phyloP scores from a whole-genome alignment of 1,139 yeast species.

The Lodderomyces theae region DNA sequence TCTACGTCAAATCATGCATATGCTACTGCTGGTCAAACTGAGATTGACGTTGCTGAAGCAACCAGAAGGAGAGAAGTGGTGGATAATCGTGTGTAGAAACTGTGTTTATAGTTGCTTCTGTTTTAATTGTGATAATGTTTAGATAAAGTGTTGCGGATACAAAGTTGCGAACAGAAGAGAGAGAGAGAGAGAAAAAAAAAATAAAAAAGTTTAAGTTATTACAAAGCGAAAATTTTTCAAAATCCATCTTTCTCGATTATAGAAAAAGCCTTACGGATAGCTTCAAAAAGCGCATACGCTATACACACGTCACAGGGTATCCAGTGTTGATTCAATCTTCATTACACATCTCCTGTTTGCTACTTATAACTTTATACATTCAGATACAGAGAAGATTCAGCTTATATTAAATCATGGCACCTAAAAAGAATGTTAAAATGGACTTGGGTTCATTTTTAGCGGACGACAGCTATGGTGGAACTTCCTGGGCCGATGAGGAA shows the following conservation, averaged over 20 bases:
- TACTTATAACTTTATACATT: not conserved
- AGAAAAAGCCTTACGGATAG: not conserved
- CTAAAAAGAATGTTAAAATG: constrained; percentile 47
- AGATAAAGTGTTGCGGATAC: too few species aligned
- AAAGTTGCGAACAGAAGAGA: too few species aligned
- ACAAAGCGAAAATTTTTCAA: constrained; percentile 1
- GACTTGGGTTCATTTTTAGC: constrained; percentile 52
- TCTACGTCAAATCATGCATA: not conserved
- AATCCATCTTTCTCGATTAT: not conserved
- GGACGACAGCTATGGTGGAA: constrained; percentile 46
- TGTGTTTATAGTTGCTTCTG: not conserved
- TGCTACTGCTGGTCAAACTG: constrained; percentile 4
- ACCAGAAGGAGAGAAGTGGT: constrained; percentile 24
- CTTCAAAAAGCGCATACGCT: not conserved
- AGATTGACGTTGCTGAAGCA: constrained; percentile 9
- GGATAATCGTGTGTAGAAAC: constrained; percentile 26
- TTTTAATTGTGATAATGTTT: too few species aligned
- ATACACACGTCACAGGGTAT: not conserved
- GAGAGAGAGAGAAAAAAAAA: not conserved
- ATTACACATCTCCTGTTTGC: too few species aligned
- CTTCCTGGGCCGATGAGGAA: constrained; percentile 62
- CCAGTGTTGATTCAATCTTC: not conserved
- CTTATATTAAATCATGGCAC: constrained; percentile 21
- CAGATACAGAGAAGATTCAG: not conserved
- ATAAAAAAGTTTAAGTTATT: not conserved